Evolutionary conservation across 805 yeast species (phyloP).

Genomic region (Candida nemodendra): DNA sequence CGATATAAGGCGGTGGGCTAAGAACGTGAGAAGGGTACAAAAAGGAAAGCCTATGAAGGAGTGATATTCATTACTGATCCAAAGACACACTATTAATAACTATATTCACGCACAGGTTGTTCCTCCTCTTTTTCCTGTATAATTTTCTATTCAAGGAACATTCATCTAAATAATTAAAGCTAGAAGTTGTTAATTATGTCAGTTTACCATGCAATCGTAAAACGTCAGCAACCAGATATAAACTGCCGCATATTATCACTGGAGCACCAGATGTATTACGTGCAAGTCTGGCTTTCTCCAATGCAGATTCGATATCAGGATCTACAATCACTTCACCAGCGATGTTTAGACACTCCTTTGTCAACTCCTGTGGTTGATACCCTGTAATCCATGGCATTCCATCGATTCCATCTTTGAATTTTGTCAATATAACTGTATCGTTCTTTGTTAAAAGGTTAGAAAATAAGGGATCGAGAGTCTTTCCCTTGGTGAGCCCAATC

Average conservation of each 20-base stretch:
- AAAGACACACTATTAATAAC: no score
- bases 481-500: slow-evolving; percentile 74
- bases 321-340: slow-evolving; percentile 29
- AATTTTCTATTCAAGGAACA: no score
- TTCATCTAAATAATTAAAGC: no score
- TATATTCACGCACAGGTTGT: no score
- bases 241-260: slow-evolving; percentile 65
- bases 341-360: slow-evolving; percentile 13
- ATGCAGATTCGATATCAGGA: slow-evolving; percentile 27
- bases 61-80: no score
- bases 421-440: slow-evolving; percentile 62
- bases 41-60: slow-evolving; percentile 32
- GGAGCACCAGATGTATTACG: slow-evolving; percentile 8
- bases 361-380: slow-evolving; percentile 35
- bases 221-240: slow-evolving; percentile 64
- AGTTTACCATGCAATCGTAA: slow-evolving; percentile 38
- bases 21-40: slow-evolving; percentile 36
- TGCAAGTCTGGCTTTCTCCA: slow-evolving; percentile 22
- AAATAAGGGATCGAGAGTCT: slow-evolving; percentile 53
- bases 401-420: slow-evolving; percentile 62
- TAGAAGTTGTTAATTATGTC: no score
- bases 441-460: slow-evolving; percentile 42
- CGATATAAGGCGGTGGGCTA: slow-evolving; percentile 36
- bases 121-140: no score
- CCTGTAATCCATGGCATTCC: slow-evolving; percentile 93